A percentile compares a stretch with the other conserved stretches of the same genome.
Conservation (phyloP, 495 filamentous ascomycete genomes). For the Annulohypoxylon nitens region DNA sequence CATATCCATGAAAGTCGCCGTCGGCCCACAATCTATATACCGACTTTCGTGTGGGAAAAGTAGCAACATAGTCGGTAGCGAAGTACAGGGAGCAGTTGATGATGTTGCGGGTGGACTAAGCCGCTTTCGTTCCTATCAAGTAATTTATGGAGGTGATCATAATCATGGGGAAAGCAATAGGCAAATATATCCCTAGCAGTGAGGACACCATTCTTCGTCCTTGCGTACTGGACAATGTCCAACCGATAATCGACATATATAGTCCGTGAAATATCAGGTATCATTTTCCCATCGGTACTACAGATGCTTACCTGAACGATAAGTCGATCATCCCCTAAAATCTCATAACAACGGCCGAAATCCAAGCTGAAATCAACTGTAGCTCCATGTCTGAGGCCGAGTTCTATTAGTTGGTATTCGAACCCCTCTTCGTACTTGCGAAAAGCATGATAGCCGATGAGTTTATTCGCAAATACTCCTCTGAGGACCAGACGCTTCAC, state of each 20-base stretch:
- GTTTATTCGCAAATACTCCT: too few relatives aligned
- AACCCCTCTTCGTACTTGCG: not conserved
- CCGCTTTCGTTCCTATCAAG: slow-evolving; percentile 4
- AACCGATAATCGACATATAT: slow-evolving; percentile 22
- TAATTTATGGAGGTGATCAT: not conserved
- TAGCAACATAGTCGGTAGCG: not conserved
- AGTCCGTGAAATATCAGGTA: not conserved
- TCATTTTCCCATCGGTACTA: not conserved
- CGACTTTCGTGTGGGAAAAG: slow-evolving; percentile 22
- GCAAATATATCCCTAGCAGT: slow-evolving; percentile 21
- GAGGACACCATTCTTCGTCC: slow-evolving; percentile 3
- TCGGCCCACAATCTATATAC: not conserved
- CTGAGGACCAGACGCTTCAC: not conserved
- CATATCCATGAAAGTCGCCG: not conserved
- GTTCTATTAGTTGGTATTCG: slow-evolving; percentile 11
- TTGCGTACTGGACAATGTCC: slow-evolving; percentile 27
- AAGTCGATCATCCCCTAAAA: slow-evolving; percentile 1
- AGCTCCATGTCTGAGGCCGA: slow-evolving; percentile 12
- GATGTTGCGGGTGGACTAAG: not conserved
- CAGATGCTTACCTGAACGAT: not conserved
- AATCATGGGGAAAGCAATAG: slow-evolving; percentile 21
- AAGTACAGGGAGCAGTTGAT: not conserved
- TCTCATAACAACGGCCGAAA: slow-evolving; percentile 26
- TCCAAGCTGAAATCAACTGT: not conserved
- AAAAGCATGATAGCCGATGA: too few relatives aligned